Evolutionary conservation across 805 yeast genomes (phyloP).

Genomic region (Yamadazyma olivae): DNA sequence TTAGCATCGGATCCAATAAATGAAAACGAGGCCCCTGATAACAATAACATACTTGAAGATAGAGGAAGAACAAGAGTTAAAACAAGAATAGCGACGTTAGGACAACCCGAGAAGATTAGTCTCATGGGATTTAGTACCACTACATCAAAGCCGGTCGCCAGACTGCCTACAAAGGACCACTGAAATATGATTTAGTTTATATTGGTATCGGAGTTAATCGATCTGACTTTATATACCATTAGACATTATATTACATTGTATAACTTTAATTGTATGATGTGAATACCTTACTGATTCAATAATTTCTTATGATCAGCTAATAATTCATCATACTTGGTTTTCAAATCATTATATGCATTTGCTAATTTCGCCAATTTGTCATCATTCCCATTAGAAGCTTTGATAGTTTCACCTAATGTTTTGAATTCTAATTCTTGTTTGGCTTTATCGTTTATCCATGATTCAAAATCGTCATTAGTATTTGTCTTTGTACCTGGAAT

Average conservation of each 20-base stretch:
- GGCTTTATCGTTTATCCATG: conserved; percentile 47
- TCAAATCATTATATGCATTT: conserved; percentile 56
- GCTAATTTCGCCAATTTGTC: conserved; percentile 48
- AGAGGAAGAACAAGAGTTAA: conserved; percentile 20
- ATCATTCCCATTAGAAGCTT: conserved; percentile 11
- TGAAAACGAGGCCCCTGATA: too few relatives aligned
- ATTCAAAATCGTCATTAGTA: conserved; percentile 30
- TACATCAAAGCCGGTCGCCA: conserved; percentile 44
- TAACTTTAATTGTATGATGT: too few relatives aligned
- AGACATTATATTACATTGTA: too few relatives aligned
- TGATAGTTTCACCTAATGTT: conserved; percentile 17
- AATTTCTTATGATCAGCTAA: conserved; percentile 47
- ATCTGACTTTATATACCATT: too few relatives aligned
- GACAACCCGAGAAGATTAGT: conserved; percentile 31
- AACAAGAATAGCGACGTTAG: conserved; percentile 16
- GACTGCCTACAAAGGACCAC: not conserved
- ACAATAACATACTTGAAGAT: too few relatives aligned
- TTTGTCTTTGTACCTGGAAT: conserved; percentile 16
- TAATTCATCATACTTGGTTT: conserved; percentile 58
- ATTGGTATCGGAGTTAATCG: too few relatives aligned
- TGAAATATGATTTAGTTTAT: too few relatives aligned
- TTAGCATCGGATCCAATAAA: too few relatives aligned
- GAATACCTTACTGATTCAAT: conserved; percentile 8
- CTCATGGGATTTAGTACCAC: conserved; percentile 60
- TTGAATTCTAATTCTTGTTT: conserved; percentile 52